Conservation (phyloP, 176 grass and related monocot genomes). For the Pharus latifolius region DNA sequence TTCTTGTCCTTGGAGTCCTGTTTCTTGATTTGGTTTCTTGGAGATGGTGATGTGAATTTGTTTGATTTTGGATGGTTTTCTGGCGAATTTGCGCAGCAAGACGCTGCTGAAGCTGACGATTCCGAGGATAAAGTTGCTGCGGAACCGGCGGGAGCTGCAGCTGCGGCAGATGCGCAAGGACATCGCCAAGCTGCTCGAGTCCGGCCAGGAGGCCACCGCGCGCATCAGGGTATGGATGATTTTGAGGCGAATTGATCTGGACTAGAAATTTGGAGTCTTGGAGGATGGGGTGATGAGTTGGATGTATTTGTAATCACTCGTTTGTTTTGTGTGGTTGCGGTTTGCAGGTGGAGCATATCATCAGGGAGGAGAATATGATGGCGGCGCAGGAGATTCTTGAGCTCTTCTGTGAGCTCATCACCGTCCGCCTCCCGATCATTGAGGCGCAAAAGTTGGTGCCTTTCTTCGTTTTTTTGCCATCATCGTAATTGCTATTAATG, state of each 20-base stretch:
- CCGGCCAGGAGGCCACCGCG: conserved; percentile 91
- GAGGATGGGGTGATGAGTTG: neutral
- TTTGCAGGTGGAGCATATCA: conserved; percentile 91
- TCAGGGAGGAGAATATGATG: conserved; percentile 98
- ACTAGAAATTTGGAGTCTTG: neutral
- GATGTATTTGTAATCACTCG: neutral
- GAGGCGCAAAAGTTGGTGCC: conserved; percentile 66
- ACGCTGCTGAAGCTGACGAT: conserved; percentile 94
- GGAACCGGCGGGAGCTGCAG: conserved; percentile 86
- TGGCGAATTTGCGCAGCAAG: conserved; percentile 58
- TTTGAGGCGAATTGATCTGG: neutral
- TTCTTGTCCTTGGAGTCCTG: neutral
- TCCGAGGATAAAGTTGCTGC: conserved; percentile 94
- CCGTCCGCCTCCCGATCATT: conserved; percentile 80
- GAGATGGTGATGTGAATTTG: neutral
- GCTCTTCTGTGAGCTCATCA: conserved; percentile 84
- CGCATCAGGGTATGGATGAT: conserved; percentile 55
- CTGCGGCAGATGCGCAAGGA: conserved; percentile 95
- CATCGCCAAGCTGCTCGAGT: conserved; percentile 96
- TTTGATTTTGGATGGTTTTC: neutral
- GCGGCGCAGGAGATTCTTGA: conserved; percentile 98
- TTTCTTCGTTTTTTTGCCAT: neutral
- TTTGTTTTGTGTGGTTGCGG: neutral
- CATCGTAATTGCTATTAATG: neutral
- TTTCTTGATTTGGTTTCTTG: neutral